These are phyloP conservation scores for Fusarium sp. DNA, from an alignment of 2,329 filamentous ascomycete species.

Conservation along the genomic window DNA sequence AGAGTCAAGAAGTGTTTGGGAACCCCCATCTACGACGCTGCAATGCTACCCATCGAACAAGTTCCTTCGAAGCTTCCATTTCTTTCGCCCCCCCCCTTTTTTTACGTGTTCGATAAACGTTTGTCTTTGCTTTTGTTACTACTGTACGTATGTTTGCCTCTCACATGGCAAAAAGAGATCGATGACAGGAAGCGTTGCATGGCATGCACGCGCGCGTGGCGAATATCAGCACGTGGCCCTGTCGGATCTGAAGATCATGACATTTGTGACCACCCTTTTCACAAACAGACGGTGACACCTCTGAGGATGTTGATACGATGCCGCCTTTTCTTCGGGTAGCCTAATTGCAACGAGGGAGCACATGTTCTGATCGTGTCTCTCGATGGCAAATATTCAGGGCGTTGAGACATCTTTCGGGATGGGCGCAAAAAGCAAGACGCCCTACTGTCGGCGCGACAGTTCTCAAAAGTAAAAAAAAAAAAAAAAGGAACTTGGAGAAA, in stretches of 20 bases:
- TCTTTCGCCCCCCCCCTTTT: not conserved
- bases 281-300: not conserved
- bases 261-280: not conserved
- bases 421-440: not conserved
- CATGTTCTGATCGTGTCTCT: not conserved
- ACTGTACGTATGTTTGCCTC: not conserved
- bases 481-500: not conserved
- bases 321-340: not conserved
- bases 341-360: no score
- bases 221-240: not conserved
- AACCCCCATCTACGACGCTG: not conserved
- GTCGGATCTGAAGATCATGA: not conserved
- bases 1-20: not conserved
- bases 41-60: not conserved
- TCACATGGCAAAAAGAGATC: not conserved
- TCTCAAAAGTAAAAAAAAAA: not conserved
- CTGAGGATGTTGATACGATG: not conserved
- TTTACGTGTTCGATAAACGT: not conserved
- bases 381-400: not conserved
- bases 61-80: not conserved
- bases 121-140: not conserved
- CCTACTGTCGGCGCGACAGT: not conserved
- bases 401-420: not conserved
- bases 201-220: not conserved
- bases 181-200: not conserved